Conservation (phyloP, 1,284 basidiomycete genomes). For the Limonomyces culmigenus region DNA sequence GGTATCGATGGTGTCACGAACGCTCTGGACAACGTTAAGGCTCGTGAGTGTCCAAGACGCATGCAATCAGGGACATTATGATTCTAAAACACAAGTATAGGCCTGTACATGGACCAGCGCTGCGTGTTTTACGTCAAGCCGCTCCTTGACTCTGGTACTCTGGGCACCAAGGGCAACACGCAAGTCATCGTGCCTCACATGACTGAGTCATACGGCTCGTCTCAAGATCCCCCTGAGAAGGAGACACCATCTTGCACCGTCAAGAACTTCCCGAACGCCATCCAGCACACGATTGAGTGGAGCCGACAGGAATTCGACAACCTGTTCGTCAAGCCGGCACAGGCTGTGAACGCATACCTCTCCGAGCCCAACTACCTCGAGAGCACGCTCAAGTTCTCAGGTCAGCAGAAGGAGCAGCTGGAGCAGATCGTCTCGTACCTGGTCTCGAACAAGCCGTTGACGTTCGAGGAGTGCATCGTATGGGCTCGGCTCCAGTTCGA, state of each 20-base stretch:
- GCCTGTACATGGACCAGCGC: slow-evolving; percentile 97
- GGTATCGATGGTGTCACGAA: slow-evolving; percentile 94
- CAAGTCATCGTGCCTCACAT: slow-evolving; percentile 93
- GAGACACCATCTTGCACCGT: slow-evolving; percentile 96
- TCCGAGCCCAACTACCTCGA: slow-evolving; percentile 95
- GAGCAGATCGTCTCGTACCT: slow-evolving; percentile 85
- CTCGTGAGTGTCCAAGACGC: slow-evolving; percentile 41
- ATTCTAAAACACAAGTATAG: slow-evolving; percentile 19
- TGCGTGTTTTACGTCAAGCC: slow-evolving; percentile 98
- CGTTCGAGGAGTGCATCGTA: slow-evolving; percentile 93
- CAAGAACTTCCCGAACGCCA: slow-evolving; percentile 98
- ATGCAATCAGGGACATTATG: background rate
- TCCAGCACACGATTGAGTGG: slow-evolving; percentile 99
- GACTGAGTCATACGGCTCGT: slow-evolving; percentile 96
- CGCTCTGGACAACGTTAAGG: slow-evolving; percentile 95
- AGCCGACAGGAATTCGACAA: slow-evolving; percentile 87
- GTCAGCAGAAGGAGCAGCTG: slow-evolving; percentile 81
- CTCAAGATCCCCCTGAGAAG: slow-evolving; percentile 98
- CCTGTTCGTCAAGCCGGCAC: slow-evolving; percentile 86
- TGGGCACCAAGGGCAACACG: slow-evolving; percentile 97
- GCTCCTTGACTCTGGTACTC: slow-evolving; percentile 90
- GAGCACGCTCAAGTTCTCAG: slow-evolving; percentile 77
- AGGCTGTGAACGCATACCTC: slow-evolving; percentile 93
- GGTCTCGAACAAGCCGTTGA: slow-evolving; percentile 84
- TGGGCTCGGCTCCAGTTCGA: slow-evolving; percentile 98